Conservation (phyloP, 2,329 filamentous ascomycete genomes). For the Sporothrix protearum region DNA sequence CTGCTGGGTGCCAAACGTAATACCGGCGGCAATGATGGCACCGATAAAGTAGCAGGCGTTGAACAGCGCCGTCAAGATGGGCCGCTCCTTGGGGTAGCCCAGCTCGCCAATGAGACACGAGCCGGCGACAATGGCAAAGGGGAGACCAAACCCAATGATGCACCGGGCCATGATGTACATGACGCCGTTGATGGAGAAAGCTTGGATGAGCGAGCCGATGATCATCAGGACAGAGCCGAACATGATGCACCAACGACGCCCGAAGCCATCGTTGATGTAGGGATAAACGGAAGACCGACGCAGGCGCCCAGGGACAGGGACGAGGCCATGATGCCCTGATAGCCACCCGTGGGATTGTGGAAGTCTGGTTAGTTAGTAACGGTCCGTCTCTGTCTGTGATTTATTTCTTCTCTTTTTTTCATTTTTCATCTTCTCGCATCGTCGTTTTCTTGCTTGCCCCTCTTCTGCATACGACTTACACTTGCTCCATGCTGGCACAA, state of each 20-base stretch:
- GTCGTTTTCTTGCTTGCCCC: background rate
- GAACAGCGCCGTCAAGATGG: conserved; percentile 56
- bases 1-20: conserved; percentile 47
- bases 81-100: conserved; percentile 58
- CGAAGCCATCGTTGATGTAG: conserved; percentile 49
- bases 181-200: conserved; percentile 43
- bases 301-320: conserved; percentile 53
- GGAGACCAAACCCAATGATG: conserved; percentile 60
- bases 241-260: conserved; percentile 51
- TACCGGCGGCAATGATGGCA: conserved; percentile 47
- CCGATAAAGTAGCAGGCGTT: conserved; percentile 55
- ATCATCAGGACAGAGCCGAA: conserved; percentile 52
- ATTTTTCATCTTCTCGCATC: background rate
- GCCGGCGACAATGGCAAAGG: conserved; percentile 56
- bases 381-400: too few relatives aligned
- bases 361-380: conserved; percentile 30
- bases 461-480: conserved; percentile 33
- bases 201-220: conserved; percentile 51
- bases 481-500: conserved; percentile 37
- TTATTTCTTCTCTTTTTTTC: too few relatives aligned
- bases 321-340: conserved; percentile 43
- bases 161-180: conserved; percentile 61
- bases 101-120: conserved; percentile 58
- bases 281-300: conserved; percentile 50
- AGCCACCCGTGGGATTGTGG: conserved; percentile 34